phyloP scores from a whole-genome alignment of 2,329 filamentous ascomycete species.

The Paramyrothecium sp. region DNA sequence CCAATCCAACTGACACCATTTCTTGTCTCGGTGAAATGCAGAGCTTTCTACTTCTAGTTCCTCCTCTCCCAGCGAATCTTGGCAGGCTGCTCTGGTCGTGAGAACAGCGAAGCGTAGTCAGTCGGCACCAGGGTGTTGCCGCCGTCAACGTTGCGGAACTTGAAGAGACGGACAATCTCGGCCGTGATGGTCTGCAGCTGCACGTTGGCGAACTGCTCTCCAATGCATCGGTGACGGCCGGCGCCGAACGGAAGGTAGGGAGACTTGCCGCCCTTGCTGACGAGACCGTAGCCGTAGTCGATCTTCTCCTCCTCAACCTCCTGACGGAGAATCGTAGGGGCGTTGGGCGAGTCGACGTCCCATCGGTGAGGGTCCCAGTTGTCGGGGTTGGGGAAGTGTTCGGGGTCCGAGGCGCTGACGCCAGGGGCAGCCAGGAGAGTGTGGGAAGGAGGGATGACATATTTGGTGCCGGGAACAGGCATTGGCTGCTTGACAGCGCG shows the following conservation, averaged over 20 bases:
- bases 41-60: conserved; percentile 34
- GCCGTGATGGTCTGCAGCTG: conserved; percentile 86
- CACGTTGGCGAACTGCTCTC: conserved; percentile 93
- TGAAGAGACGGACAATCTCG: conserved; percentile 74
- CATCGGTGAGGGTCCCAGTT: conserved; percentile 91
- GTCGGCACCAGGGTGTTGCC: conserved; percentile 66
- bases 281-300: conserved; percentile 91
- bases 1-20: conserved; percentile 2
- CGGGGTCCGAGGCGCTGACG: conserved; percentile 68
- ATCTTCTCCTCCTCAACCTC: conserved; percentile 72
- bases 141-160: conserved; percentile 74
- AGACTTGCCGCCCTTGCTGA: conserved; percentile 85
- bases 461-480: conserved; percentile 78
- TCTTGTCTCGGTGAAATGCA: conserved; percentile 1
- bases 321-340: conserved; percentile 43
- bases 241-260: conserved; percentile 95
- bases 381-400: conserved; percentile 79
- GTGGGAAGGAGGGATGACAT: conserved; percentile 77
- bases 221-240: conserved; percentile 90
- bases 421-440: conserved; percentile 82
- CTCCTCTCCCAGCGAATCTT: conserved; percentile 75
- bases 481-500: conserved; percentile 89
- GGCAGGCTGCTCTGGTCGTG: conserved; percentile 68
- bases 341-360: conserved; percentile 64
- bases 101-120: conserved; percentile 71